Conservation (phyloP, 129 eudicot species). For the Centella asiatica region DNA sequence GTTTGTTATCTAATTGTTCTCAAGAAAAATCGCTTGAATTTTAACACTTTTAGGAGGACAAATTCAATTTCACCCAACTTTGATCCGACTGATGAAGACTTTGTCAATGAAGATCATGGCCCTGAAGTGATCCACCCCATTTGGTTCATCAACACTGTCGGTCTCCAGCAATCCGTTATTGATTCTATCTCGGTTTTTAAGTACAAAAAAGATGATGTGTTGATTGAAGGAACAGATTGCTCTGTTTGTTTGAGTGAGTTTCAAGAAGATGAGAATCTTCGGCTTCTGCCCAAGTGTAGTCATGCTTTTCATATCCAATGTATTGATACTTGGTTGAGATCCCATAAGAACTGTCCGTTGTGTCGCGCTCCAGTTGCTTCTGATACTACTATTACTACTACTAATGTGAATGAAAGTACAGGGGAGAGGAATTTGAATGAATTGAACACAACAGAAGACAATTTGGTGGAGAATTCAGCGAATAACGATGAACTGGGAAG, state of each 20-base stretch:
- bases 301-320: conserved; percentile 76
- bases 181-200: conserved; percentile 45
- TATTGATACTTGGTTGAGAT: conserved; percentile 68
- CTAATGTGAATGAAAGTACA: neutral
- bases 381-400: conserved; percentile 12
- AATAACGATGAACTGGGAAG: conserved; percentile 12
- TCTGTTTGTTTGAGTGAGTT: conserved; percentile 69
- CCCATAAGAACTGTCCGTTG: conserved; percentile 62
- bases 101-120: conserved; percentile 30
- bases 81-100: conserved; percentile 21
- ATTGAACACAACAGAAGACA: conserved; percentile 11
- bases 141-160: conserved; percentile 57
- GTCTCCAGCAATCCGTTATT: conserved; percentile 48
- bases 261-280: conserved; percentile 54
- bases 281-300: conserved; percentile 61
- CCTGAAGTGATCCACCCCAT: conserved; percentile 40
- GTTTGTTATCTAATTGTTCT: conserved; percentile 28
- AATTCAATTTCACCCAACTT: neutral
- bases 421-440: conserved; percentile 10
- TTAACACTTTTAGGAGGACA: conserved; percentile 13
- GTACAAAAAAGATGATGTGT: conserved; percentile 37
- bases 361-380: conserved; percentile 60
- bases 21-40: conserved; percentile 16
- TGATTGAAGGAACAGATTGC: conserved; percentile 45
- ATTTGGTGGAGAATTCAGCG: conserved; percentile 7